A percentile compares a stretch with the other conserved stretches of the same genome.
Evolutionary conservation across 257 asterid species (phyloP).

Genomic region (Linderniella brevidens): DNA sequence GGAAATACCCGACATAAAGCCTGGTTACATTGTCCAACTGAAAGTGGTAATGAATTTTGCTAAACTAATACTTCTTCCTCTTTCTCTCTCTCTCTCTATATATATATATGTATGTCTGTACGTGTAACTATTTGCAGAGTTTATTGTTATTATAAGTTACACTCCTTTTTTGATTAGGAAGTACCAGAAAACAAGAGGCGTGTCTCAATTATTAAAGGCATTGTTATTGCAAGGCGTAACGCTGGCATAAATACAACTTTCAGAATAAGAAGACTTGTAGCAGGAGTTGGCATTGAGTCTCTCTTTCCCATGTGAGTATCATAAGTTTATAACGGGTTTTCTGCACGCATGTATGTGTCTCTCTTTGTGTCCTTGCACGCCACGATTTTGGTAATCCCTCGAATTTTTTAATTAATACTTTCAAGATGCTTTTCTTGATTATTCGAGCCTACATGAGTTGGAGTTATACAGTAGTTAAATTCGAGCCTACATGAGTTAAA

Average conservation of each 20-base stretch:
- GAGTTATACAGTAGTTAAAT: too few species aligned
- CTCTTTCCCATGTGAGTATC: slow-evolving; percentile 69
- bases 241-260: slow-evolving; percentile 79
- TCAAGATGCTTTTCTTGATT: too few species aligned
- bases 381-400: too few species aligned
- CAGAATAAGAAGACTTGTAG: slow-evolving; percentile 71
- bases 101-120: slow-evolving; percentile 5
- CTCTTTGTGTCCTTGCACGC: too few species aligned
- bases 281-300: slow-evolving; percentile 63
- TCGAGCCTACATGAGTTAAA: too few species aligned
- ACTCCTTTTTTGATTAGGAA: slow-evolving; percentile 35
- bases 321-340: too few species aligned
- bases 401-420: too few species aligned
- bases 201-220: slow-evolving; percentile 62
- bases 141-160: slow-evolving; percentile 4
- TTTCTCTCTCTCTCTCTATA: slow-evolving; percentile 5
- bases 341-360: too few species aligned
- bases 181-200: slow-evolving; percentile 96
- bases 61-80: slow-evolving; percentile 1
- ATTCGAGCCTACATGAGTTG: too few species aligned
- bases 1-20: slow-evolving; percentile 82
- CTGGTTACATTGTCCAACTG: slow-evolving; percentile 80
- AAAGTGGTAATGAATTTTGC: slow-evolving; percentile 43
- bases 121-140: too few species aligned
- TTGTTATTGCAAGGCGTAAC: slow-evolving; percentile 84